phyloP scores from a whole-genome alignment of 176 grass and related monocot genomes.

The Lolium perenne region DNA sequence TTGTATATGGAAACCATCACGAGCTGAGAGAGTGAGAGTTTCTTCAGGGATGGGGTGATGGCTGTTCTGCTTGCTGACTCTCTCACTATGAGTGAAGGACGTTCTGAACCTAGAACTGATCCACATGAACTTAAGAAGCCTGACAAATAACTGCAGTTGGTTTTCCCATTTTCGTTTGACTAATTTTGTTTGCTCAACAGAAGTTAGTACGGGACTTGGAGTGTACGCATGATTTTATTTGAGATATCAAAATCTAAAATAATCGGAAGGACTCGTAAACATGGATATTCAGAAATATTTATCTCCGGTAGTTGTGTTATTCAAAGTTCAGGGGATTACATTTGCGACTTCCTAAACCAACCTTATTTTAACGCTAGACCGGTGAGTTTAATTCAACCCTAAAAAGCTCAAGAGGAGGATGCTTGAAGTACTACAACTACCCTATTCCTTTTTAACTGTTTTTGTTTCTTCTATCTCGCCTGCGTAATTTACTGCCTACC shows the following conservation, averaged over 20 bases:
- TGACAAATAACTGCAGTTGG: not conserved
- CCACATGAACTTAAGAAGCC: not conserved
- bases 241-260: conserved; percentile 11
- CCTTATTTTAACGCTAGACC: not conserved
- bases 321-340: not conserved
- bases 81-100: not conserved
- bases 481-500: conserved; percentile 3
- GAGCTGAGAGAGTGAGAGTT: not conserved
- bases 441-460: not conserved
- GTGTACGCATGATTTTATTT: not conserved
- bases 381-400: not conserved
- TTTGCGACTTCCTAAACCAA: not conserved
- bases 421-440: not conserved
- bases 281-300: conserved; percentile 9
- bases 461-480: not conserved
- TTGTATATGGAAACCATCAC: conserved; percentile 16
- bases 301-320: not conserved
- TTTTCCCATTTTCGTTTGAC: conserved; percentile 11
- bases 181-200: not conserved
- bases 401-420: not conserved
- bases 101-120: not conserved
- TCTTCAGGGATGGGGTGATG: not conserved
- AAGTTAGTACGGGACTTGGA: not conserved
- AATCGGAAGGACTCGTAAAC: not conserved
- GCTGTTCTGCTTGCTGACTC: not conserved